Base-by-base conservation (phyloP, 352 stramenopile species). In the Pythium scleroteichum region DNA sequence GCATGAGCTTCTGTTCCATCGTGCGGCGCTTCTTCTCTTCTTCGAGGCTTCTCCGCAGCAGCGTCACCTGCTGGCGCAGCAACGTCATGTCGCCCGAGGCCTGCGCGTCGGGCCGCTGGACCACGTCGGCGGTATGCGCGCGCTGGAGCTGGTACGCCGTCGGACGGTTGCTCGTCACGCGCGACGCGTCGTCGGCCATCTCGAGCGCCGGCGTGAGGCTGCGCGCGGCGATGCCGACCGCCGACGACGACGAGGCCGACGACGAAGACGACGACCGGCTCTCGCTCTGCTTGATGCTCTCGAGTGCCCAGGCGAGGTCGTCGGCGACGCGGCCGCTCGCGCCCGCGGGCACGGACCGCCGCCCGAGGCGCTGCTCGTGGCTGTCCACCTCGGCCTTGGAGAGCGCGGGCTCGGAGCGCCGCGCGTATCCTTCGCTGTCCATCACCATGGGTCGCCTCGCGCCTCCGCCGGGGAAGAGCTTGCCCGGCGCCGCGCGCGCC, bases 11-110 rank as follows among this genome's bases (percentile, higher is more conserved):
- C 47, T 88, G 79, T 45, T 90, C 81, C 8, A 68, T 66, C 4
- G 76, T 69, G 42, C 81, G 81, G 8, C 76, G 73, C 58, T 88
- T 88, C 67, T 86, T 86, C 64, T 90, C 81, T 20, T 82, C 70
- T 35, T 88, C 81, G 5, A 90, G 72, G 51, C 62, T 76, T 50
- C 79, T 75, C 48, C 76, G 49, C 38, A 90, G 70, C 56, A 88
- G 61, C 61, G 68, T 65, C 53, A 88, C 76, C 44, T 85, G 75
- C 51, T 87, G 75, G 4, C 76, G 71, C 54, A 90, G 73, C 45
- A 51, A 27, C 26, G 48, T 50, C 33, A 58, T 42, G 19, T 62
- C 52, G 7, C 55, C 60, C 5, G 50, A 24, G 23, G 29, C 23
- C 35, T 55, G 45, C 17, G 29, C 19, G 22, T 53, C 48, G 8